phyloP scores from a whole-genome alignment of 1,139 yeast genomes.

The Taphrina deformans region DNA sequence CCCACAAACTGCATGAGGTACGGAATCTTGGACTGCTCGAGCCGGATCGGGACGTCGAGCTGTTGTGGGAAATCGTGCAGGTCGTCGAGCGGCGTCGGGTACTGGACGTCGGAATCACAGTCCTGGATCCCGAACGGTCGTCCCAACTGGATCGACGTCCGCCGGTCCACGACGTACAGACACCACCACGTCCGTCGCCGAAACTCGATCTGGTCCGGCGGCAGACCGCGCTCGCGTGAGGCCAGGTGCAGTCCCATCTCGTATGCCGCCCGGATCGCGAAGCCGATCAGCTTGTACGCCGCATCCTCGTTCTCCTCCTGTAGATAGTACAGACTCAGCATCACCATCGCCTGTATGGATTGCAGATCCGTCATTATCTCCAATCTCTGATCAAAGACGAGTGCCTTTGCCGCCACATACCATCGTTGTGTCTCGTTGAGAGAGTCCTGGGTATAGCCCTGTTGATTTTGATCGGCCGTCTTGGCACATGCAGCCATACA shows the following conservation, averaged over 20 bases:
- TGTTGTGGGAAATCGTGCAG: constrained; percentile 17
- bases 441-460: background rate
- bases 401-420: constrained; percentile 13
- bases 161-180: constrained; percentile 25
- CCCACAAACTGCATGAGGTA: constrained; percentile 25
- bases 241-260: constrained; percentile 24
- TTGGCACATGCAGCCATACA: constrained; percentile 20
- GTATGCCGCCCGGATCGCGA: constrained; percentile 18
- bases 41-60: constrained; percentile 11
- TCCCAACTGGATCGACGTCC: constrained; percentile 25
- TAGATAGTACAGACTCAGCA: constrained; percentile 8
- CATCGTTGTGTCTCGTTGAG: constrained; percentile 2
- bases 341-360: constrained; percentile 9
- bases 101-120: constrained; percentile 14
- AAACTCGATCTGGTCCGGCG: background rate
- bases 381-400: constrained; percentile 3
- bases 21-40: constrained; percentile 31
- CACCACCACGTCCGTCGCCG: constrained; percentile 30
- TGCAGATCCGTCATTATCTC: constrained; percentile 14
- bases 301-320: constrained; percentile 19
- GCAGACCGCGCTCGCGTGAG: constrained; percentile 8
- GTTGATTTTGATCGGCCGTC: background rate
- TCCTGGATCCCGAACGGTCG: constrained; percentile 23
- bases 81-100: constrained; percentile 26
- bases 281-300: constrained; percentile 18